Percentiles rank a stretch among this genome's conserved stretches.
These are phyloP conservation scores for Aspergillus diversus DNA, from an alignment of 495 filamentous ascomycete genomes.

Conservation along the genomic window DNA sequence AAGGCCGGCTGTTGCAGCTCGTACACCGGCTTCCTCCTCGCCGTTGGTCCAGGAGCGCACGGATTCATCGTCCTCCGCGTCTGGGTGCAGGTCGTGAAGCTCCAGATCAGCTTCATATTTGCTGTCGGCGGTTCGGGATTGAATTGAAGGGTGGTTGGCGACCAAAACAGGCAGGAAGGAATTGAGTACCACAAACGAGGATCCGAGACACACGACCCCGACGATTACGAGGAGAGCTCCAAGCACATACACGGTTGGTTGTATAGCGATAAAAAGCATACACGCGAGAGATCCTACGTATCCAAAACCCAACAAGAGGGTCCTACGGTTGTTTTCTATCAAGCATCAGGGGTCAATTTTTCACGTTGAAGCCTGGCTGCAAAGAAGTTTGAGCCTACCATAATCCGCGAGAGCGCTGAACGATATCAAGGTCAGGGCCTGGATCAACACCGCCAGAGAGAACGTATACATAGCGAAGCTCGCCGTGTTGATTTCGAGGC, in stretches of 20 bases:
- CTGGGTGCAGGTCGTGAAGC: slow-evolving; percentile 27
- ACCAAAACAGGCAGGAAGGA: slow-evolving; percentile 56
- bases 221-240: slow-evolving; percentile 78
- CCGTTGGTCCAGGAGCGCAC: slow-evolving; percentile 45
- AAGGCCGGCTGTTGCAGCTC: background rate
- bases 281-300: slow-evolving; percentile 75
- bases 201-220: slow-evolving; percentile 71
- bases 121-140: background rate
- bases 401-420: slow-evolving; percentile 58
- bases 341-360: background rate
- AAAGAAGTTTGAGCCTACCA: slow-evolving; percentile 37
- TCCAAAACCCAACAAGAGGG: slow-evolving; percentile 75
- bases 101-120: slow-evolving; percentile 28
- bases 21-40: slow-evolving; percentile 18
- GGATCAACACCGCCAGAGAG: slow-evolving; percentile 55
- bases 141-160: slow-evolving; percentile 48
- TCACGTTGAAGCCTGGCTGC: background rate
- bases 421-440: slow-evolving; percentile 56
- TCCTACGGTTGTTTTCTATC: slow-evolving; percentile 60
- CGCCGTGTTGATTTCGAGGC: slow-evolving; percentile 51
- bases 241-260: slow-evolving; percentile 69
- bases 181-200: slow-evolving; percentile 56
- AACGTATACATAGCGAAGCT: slow-evolving; percentile 62
- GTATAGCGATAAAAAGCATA: slow-evolving; percentile 83
- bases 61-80: slow-evolving; percentile 24